Percentiles rank a stretch among this genome's conserved stretches.
Conservation (phyloP, 2,329 filamentous ascomycete species). For the Aspergillus candidus region DNA sequence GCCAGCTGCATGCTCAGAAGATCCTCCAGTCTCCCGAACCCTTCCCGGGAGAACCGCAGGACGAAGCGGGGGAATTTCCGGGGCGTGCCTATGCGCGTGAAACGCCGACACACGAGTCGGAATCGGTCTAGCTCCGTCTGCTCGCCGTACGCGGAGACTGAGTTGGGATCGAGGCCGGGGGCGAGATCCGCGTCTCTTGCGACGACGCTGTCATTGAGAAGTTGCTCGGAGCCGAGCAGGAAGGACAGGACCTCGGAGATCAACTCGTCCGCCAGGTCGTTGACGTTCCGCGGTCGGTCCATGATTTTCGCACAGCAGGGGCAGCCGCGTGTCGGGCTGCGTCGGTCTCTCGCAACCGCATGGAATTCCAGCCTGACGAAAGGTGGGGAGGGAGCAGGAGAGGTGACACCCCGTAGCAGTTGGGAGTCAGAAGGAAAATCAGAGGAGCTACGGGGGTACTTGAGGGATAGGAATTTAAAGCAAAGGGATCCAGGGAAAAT, state of each 20-base stretch:
- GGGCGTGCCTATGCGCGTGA: conserved; percentile 36
- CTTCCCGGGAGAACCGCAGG: conserved; percentile 31
- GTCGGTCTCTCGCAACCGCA: conserved; percentile 25
- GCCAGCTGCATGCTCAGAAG: conserved; percentile 33
- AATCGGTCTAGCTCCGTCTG: conserved; percentile 34
- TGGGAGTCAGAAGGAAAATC: conserved; percentile 1
- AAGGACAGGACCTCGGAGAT: conserved; percentile 30
- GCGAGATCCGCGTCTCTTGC: conserved; percentile 6
- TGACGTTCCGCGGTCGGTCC: conserved; percentile 28
- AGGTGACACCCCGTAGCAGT: conserved; percentile 1
- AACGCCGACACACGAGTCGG: conserved; percentile 36
- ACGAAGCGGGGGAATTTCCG: conserved; percentile 34
- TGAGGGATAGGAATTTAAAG: background rate
- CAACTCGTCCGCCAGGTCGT: conserved; percentile 33
- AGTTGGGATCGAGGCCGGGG: conserved; percentile 4
- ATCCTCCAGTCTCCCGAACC: conserved; percentile 30
- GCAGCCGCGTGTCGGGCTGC: conserved; percentile 30
- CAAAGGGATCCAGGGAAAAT: conserved; percentile 4
- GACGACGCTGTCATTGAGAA: conserved; percentile 9
- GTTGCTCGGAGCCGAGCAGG: conserved; percentile 18
- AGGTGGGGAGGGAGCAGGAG: conserved; percentile 3
- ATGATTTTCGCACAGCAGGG: conserved; percentile 25
- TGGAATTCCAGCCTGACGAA: conserved; percentile 20
- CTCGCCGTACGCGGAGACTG: conserved; percentile 20
- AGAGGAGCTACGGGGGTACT: conserved; percentile 4